phyloP scores from a whole-genome alignment of 805 yeast genomes.

The Zygosaccharomyces kombuchaensis region DNA sequence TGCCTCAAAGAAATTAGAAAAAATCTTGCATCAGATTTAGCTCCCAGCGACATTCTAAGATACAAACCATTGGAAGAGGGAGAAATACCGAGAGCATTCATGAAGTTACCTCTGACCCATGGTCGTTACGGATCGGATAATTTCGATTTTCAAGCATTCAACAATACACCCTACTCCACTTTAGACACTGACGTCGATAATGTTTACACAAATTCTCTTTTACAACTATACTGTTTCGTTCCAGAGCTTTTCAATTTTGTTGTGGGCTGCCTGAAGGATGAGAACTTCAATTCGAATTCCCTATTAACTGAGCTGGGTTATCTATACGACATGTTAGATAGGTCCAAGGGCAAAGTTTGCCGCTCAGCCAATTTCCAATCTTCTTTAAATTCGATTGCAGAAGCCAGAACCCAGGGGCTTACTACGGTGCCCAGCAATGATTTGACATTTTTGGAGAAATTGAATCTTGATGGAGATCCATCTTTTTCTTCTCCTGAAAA shows the following conservation, averaged over 20 bases:
- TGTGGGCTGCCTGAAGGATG: constrained; percentile 50
- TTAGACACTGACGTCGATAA: constrained; percentile 84
- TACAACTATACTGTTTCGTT: constrained; percentile 75
- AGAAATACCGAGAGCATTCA: constrained; percentile 67
- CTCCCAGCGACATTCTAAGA: constrained; percentile 21
- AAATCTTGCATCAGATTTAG: constrained; percentile 15
- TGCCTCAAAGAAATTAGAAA: constrained; percentile 34
- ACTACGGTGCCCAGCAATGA: constrained; percentile 36
- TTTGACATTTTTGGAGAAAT: constrained; percentile 2
- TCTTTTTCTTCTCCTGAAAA: constrained; percentile 5
- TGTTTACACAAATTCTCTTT: constrained; percentile 67
- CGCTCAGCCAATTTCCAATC: constrained; percentile 75
- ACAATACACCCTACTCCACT: constrained; percentile 70
- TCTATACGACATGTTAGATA: constrained; percentile 83
- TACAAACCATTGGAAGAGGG: constrained; percentile 33
- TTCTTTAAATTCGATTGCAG: constrained; percentile 43
- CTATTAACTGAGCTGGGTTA: constrained; percentile 81
- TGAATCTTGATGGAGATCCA: constrained; percentile 18
- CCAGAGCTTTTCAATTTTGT: constrained; percentile 69
- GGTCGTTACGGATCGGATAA: constrained; percentile 90
- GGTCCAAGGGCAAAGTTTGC: constrained; percentile 74
- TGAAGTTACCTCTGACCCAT: constrained; percentile 70
- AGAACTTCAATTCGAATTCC: constrained; percentile 44
- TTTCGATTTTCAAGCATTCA: constrained; percentile 85
- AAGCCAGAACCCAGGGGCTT: constrained; percentile 49